Evolutionary conservation across 2,329 filamentous ascomycete species (phyloP).

Genomic region (Beauveria pseudobassiana): DNA sequence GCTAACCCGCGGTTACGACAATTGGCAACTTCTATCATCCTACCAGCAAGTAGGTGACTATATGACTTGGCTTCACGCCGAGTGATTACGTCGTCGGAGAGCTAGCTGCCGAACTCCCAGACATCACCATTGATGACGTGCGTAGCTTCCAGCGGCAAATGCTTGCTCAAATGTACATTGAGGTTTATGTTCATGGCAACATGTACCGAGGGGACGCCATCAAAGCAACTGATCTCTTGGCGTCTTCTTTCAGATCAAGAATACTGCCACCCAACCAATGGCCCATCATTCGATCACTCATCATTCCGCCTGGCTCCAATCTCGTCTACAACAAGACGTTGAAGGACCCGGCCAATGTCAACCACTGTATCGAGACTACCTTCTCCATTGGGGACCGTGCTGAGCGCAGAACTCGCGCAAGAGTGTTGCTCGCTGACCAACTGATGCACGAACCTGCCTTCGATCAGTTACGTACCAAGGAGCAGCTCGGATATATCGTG

Average conservation of each 20-base stretch:
- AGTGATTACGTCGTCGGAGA: constrained; percentile 74
- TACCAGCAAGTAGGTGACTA: constrained; percentile 84
- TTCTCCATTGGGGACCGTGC: constrained; percentile 62
- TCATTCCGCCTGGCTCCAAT: constrained; percentile 74
- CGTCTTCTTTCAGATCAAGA: constrained; percentile 67
- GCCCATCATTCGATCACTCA: constrained; percentile 67
- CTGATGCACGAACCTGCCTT: constrained; percentile 91
- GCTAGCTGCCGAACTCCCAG: constrained; percentile 66
- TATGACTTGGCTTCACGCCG: constrained; percentile 69
- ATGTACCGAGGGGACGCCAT: constrained; percentile 89
- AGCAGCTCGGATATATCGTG: constrained; percentile 95
- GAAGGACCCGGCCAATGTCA: constrained; percentile 82
- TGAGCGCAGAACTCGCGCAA: constrained; percentile 65
- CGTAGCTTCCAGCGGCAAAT: constrained; percentile 72
- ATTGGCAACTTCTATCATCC: constrained; percentile 81
- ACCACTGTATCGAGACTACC: constrained; percentile 76
- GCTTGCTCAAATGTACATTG: constrained; percentile 76
- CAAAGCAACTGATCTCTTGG: constrained; percentile 74
- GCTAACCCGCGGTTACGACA: constrained; percentile 66
- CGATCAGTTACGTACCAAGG: constrained; percentile 90
- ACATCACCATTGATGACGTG: constrained; percentile 67
- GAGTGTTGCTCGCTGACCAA: constrained; percentile 75
- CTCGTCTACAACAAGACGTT: constrained; percentile 74
- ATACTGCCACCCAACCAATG: constrained; percentile 70
- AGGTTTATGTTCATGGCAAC: constrained; percentile 85